These are phyloP conservation scores for Lachnellula cervina DNA, from an alignment of 2,329 filamentous ascomycete species.

Conservation along the genomic window DNA sequence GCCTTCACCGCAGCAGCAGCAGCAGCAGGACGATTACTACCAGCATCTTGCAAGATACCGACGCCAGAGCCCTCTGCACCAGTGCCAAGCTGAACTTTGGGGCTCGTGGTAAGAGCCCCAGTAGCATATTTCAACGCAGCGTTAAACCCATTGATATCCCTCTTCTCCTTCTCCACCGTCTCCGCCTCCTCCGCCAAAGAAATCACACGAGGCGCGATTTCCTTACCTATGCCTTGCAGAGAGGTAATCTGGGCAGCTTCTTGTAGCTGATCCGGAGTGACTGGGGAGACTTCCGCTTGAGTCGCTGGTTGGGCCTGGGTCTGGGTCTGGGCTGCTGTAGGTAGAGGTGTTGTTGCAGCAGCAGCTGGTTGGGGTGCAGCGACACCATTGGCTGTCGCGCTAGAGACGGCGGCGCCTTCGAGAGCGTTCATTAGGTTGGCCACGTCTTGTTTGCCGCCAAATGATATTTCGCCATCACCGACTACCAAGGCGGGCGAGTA, in stretches of 20 bases:
- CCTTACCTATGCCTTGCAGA: slow-evolving; percentile 46
- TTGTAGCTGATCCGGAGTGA: slow-evolving; percentile 19
- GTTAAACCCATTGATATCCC: slow-evolving; percentile 39
- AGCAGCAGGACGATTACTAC: slow-evolving; percentile 3
- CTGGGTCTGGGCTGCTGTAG: slow-evolving; percentile 8
- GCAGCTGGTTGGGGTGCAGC: slow-evolving; percentile 29
- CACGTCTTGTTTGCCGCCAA: slow-evolving; percentile 42
- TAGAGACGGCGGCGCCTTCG: slow-evolving; percentile 42
- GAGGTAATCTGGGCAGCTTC: slow-evolving; percentile 37
- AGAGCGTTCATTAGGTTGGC: slow-evolving; percentile 41
- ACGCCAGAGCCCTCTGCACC: slow-evolving; percentile 37
- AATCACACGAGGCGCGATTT: slow-evolving; percentile 41
- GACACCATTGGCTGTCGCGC: slow-evolving; percentile 32
- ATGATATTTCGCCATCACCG: slow-evolving; percentile 44
- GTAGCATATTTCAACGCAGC: slow-evolving; percentile 38
- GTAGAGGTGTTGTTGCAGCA: slow-evolving; percentile 18
- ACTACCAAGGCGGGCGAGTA: slow-evolving; percentile 28
- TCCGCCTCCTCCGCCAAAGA: slow-evolving; percentile 4
- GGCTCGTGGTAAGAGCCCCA: slow-evolving; percentile 36
- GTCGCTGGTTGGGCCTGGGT: slow-evolving; percentile 1
- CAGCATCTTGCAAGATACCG: slow-evolving; percentile 33
- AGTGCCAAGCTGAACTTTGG: slow-evolving; percentile 38
- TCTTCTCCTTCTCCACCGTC: slow-evolving; percentile 23
- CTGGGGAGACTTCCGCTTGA: slow-evolving; percentile 12
- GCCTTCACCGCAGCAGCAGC: neutral